These are phyloP conservation scores for Senecio squalidus DNA, from an alignment of 140 eudicot species.

Conservation along the genomic window DNA sequence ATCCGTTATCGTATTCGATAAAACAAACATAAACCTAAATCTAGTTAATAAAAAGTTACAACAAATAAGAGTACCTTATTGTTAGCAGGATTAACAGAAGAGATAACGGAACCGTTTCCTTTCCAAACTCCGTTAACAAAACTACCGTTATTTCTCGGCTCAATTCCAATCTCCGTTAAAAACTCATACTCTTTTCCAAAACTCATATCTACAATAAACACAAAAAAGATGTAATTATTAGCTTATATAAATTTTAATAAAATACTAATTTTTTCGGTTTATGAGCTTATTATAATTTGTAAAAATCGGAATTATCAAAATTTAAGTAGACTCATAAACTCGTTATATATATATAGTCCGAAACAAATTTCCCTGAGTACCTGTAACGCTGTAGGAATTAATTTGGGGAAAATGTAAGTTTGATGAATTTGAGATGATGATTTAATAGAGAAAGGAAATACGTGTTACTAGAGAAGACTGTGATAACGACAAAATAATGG, in stretches of 20 bases:
- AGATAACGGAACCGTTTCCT: slow-evolving; percentile 55
- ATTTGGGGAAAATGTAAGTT: too few relatives aligned
- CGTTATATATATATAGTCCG: too few relatives aligned
- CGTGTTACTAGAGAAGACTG: slow-evolving; percentile 26
- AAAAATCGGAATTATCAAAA: too few relatives aligned
- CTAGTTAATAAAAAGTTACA: neutral
- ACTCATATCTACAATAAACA: slow-evolving; percentile 44
- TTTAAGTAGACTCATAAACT: too few relatives aligned
- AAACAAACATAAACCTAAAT: neutral
- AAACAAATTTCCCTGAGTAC: too few relatives aligned
- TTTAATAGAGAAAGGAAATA: neutral
- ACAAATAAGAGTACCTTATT: slow-evolving; percentile 41
- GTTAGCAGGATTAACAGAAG: slow-evolving; percentile 73
- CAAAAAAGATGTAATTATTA: neutral
- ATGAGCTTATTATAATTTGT: too few relatives aligned
- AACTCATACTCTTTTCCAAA: slow-evolving; percentile 75
- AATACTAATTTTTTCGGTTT: too few relatives aligned
- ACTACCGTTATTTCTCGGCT: slow-evolving; percentile 50
- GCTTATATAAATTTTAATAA: too few relatives aligned
- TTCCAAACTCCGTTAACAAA: slow-evolving; percentile 70
- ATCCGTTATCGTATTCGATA: too few relatives aligned
- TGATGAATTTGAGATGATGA: too few relatives aligned
- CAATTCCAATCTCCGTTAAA: slow-evolving; percentile 62
- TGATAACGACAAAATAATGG: slow-evolving; percentile 20
- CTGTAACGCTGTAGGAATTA: too few relatives aligned